These are phyloP conservation scores for Exobasidium rhododendri DNA, from an alignment of 1,284 basidiomycete genomes.

Conservation along the genomic window DNA sequence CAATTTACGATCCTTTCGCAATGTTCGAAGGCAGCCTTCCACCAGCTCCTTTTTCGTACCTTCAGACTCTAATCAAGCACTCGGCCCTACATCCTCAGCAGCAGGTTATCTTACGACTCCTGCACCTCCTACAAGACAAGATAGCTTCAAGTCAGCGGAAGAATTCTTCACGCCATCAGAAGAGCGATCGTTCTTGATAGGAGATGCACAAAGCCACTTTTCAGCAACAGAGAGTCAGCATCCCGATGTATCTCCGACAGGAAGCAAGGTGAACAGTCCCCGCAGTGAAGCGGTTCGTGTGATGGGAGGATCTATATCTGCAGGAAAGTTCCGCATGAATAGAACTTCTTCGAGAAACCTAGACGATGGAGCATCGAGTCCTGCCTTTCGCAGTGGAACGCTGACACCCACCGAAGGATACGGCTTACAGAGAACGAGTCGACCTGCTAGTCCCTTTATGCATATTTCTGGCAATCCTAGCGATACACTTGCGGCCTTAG, in stretches of 20 bases:
- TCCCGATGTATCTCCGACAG: neutral
- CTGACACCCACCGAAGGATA: neutral
- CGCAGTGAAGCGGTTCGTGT: neutral
- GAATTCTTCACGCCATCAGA: neutral
- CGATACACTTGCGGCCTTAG: slow-evolving; percentile 5
- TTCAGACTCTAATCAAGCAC: neutral
- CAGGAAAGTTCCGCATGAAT: slow-evolving; percentile 25
- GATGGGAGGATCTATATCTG: slow-evolving; percentile 3
- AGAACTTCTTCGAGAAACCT: slow-evolving; percentile 9
- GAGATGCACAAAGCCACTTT: neutral
- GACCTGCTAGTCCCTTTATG: neutral
- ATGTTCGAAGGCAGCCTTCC: neutral
- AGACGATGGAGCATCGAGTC: neutral
- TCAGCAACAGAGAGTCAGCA: neutral
- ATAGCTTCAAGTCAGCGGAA: neutral
- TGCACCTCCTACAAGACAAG: neutral
- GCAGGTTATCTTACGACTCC: neutral
- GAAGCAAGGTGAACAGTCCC: neutral
- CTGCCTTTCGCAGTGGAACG: neutral
- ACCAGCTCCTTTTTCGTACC: neutral
- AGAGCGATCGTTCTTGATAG: neutral
- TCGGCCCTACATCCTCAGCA: neutral
- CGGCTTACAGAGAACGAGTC: no score
- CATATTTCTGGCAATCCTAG: neutral
- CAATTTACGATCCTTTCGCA: slow-evolving; percentile 1